phyloP scores from a whole-genome alignment of 2,329 filamentous ascomycete species.

The Beauveria bassiana region DNA sequence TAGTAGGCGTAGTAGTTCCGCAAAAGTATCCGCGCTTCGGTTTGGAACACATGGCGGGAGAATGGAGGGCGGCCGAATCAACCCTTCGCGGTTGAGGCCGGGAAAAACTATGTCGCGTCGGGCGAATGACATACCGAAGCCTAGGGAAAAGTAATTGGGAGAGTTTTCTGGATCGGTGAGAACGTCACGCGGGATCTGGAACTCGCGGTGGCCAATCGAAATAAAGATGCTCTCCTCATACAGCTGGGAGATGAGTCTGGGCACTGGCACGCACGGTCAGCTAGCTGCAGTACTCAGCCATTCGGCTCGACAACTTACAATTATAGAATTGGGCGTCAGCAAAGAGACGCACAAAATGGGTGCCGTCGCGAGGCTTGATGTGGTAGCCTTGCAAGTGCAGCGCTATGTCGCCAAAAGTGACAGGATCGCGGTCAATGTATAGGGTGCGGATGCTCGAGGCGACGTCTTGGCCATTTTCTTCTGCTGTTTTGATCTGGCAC shows the following conservation, averaged over 20 bases:
- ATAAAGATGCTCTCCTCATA: constrained; percentile 91
- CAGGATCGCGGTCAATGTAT: constrained; percentile 90
- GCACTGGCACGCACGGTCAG: constrained; percentile 46
- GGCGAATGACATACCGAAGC: constrained; percentile 82
- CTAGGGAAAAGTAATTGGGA: constrained; percentile 93
- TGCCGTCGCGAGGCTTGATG: constrained; percentile 69
- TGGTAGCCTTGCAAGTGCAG: constrained; percentile 90
- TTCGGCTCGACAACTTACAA: constrained; percentile 39
- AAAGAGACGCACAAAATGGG: constrained; percentile 86
- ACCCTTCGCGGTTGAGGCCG: constrained; percentile 66
- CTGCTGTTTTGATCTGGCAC: constrained; percentile 64
- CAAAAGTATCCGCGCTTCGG: constrained; percentile 75
- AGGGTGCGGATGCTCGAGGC: constrained; percentile 59
- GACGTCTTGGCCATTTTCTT: constrained; percentile 48
- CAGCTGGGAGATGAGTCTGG: constrained; percentile 80
- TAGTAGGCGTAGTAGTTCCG: constrained; percentile 72
- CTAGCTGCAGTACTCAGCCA: no score
- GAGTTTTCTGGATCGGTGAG: constrained; percentile 80
- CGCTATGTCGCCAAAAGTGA: constrained; percentile 82
- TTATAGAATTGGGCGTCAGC: constrained; percentile 94
- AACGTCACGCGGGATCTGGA: constrained; percentile 82
- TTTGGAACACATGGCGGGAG: constrained; percentile 73
- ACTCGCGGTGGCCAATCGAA: constrained; percentile 77
- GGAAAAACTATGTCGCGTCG: constrained; percentile 76
- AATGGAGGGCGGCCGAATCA: constrained; percentile 82